Evolutionary conservation across 2,329 filamentous ascomycete genomes (phyloP).

Genomic region (Talaromyces rugulosus): DNA sequence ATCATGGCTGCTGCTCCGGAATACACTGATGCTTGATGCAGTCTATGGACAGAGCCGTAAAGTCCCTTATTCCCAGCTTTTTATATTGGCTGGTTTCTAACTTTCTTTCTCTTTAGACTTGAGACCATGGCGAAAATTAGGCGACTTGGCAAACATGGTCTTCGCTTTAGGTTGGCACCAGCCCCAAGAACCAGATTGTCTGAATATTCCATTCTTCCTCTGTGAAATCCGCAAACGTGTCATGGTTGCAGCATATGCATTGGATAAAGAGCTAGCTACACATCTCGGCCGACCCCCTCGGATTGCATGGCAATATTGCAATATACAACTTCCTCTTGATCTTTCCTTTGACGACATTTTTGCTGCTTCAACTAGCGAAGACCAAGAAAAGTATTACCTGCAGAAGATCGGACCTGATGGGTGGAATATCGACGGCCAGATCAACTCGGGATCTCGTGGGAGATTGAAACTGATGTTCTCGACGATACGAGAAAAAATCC

Average conservation of each 20-base stretch:
- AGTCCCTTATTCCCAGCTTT: background rate
- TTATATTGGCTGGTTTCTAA: background rate
- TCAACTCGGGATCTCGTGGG: background rate
- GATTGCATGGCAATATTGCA: constrained; percentile 33
- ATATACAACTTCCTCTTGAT: constrained; percentile 25
- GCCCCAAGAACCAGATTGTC: constrained; percentile 19
- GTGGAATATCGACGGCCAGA: constrained; percentile 2
- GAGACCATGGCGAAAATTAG: constrained; percentile 41
- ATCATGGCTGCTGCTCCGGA: constrained; percentile 9
- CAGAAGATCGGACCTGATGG: background rate
- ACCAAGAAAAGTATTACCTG: background rate
- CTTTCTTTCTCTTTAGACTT: constrained; percentile 29
- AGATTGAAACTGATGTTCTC: constrained; percentile 1
- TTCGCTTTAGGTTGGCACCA: constrained; percentile 44
- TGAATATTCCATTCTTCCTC: constrained; percentile 27
- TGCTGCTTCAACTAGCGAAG: background rate
- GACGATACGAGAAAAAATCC: constrained; percentile 6
- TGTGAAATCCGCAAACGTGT: constrained; percentile 28
- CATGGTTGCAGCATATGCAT: constrained; percentile 36
- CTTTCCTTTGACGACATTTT: constrained; percentile 6
- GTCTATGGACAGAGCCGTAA: background rate
- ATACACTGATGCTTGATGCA: background rate
- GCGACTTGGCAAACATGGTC: constrained; percentile 41
- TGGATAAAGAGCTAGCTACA: constrained; percentile 41
- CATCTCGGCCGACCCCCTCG: constrained; percentile 42